phyloP scores from a whole-genome alignment of 371 early-diverging fungal species.

The Syncephalastrum sp. region DNA sequence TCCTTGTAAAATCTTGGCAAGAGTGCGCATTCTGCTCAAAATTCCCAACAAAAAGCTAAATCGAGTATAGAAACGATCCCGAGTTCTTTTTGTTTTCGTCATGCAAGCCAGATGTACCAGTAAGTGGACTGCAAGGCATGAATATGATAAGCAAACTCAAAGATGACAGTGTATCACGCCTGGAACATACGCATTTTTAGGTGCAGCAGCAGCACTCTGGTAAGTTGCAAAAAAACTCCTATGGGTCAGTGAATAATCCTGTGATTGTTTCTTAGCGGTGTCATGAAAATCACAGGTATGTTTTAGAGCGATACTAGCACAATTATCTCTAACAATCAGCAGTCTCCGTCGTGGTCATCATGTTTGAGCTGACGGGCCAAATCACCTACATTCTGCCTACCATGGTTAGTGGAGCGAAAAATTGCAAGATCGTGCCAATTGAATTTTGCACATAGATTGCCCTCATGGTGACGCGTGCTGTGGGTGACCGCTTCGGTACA shows the following conservation, averaged over 20 bases:
- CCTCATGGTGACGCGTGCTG: constrained; percentile 85
- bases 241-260: neutral
- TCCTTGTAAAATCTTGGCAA: constrained; percentile 69
- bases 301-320: neutral
- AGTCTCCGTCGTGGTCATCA: constrained; percentile 87
- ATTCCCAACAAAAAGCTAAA: neutral
- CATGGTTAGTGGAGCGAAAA: constrained; percentile 59
- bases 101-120: constrained; percentile 75
- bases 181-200: constrained; percentile 95
- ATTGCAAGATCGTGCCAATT: neutral
- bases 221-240: constrained; percentile 18
- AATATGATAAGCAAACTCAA: neutral
- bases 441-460: constrained; percentile 52
- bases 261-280: constrained; percentile 41
- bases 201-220: constrained; percentile 92
- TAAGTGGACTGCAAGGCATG: constrained; percentile 15
- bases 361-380: constrained; percentile 96
- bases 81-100: constrained; percentile 71
- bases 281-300: constrained; percentile 66
- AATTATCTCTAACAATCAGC: neutral
- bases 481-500: constrained; percentile 80
- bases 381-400: constrained; percentile 90
- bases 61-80: constrained; percentile 52
- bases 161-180: constrained; percentile 77
- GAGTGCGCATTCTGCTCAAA: constrained; percentile 18